Evolutionary conservation across 306 rosid species (phyloP).

Genomic region (Erythrophleum fordii): DNA sequence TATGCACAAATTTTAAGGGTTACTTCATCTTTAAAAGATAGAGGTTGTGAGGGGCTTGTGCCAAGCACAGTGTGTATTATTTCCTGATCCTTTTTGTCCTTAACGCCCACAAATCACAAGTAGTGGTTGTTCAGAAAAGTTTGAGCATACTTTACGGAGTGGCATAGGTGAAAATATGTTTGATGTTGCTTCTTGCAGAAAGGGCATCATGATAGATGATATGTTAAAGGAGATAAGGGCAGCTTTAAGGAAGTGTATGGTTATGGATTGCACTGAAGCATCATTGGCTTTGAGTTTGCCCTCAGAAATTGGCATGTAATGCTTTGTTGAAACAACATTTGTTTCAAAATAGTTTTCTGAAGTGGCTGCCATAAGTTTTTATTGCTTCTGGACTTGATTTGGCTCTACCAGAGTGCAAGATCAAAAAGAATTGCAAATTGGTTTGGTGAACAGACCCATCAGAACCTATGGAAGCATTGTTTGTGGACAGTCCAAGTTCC

Average conservation of each 20-base stretch:
- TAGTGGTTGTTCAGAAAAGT: background rate
- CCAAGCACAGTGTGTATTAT: background rate
- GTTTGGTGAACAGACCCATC: background rate
- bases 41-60: background rate
- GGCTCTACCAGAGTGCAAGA: constrained; percentile 20
- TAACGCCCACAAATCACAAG: background rate
- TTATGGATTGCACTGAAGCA: constrained; percentile 49
- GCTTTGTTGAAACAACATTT: constrained; percentile 24
- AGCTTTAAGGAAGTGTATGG: constrained; percentile 69
- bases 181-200: constrained; percentile 61
- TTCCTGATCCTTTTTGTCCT: constrained; percentile 4
- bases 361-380: background rate
- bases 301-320: constrained; percentile 28
- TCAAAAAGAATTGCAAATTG: constrained; percentile 12
- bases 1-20: background rate
- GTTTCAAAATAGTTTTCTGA: constrained; percentile 4
- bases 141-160: constrained; percentile 8
- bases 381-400: constrained; percentile 18
- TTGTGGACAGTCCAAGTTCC: background rate
- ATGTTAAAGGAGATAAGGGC: constrained; percentile 84
- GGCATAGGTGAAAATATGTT: constrained; percentile 5
- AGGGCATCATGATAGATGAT: constrained; percentile 64
- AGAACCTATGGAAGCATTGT: constrained; percentile 4
- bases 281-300: constrained; percentile 32
- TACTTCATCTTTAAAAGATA: background rate